A percentile compares a stretch with the other conserved stretches of the same genome.
phyloP scores from a whole-genome alignment of 306 rosid species.

The Castanea crenata region DNA sequence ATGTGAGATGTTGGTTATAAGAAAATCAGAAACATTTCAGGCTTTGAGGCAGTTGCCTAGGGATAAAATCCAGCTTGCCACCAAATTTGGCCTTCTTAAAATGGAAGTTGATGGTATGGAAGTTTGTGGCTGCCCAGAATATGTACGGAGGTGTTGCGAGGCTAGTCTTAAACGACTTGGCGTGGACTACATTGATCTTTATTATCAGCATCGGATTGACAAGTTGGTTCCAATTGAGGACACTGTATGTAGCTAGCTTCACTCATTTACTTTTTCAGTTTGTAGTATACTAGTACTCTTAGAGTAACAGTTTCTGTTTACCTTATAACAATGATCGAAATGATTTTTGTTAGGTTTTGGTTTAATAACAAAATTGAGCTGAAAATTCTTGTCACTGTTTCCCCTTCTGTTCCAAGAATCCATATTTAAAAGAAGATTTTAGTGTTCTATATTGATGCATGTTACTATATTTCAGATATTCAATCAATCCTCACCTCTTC shows the following conservation, averaged over 20 bases:
- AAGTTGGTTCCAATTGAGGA: slow-evolving; percentile 68
- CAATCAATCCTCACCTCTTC: too few relatives aligned
- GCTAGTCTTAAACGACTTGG: slow-evolving; percentile 57
- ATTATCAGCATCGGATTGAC: slow-evolving; percentile 62
- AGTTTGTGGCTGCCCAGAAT: slow-evolving; percentile 55
- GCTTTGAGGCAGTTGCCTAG: slow-evolving; percentile 66
- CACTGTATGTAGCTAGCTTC: slow-evolving; percentile 43
- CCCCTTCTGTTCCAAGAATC: too few relatives aligned
- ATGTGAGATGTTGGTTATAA: neutral
- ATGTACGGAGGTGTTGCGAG: slow-evolving; percentile 61
- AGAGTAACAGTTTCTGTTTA: neutral
- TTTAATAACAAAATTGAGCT: too few relatives aligned
- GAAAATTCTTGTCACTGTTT: too few relatives aligned
- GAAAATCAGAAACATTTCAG: slow-evolving; percentile 27
- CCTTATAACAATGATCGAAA: too few relatives aligned
- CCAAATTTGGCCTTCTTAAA: slow-evolving; percentile 51
- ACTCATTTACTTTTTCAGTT: too few relatives aligned
- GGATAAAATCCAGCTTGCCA: slow-evolving; percentile 64
- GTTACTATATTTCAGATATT: too few relatives aligned
- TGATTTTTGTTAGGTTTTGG: too few relatives aligned
- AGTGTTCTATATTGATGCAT: too few relatives aligned
- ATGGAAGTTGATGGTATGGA: slow-evolving; percentile 16
- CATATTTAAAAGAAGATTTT: too few relatives aligned
- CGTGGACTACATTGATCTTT: slow-evolving; percentile 52
- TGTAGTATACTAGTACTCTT: neutral